Conservation (phyloP, 1,139 yeast species). For the Candida frijolesensis region DNA sequence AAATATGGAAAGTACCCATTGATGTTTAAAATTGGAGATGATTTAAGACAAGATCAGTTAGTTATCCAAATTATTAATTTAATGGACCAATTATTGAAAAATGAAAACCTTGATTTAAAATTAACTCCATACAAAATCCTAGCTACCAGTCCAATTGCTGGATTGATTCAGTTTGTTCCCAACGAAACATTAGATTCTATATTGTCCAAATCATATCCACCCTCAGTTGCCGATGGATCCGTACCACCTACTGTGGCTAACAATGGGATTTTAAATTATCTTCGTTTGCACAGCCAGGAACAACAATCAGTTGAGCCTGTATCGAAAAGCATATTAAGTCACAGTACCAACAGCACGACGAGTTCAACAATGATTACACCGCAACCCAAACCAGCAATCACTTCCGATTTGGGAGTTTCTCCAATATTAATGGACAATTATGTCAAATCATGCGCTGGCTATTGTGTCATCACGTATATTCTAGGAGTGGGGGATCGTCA, state of each 20-base stretch:
- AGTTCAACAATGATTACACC: constrained; percentile 7
- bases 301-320: constrained; percentile 29
- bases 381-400: constrained; percentile 33
- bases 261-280: constrained; percentile 70
- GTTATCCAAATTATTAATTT: constrained; percentile 88
- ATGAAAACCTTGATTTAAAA: constrained; percentile 86
- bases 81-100: constrained; percentile 86
- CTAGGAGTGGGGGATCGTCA: constrained; percentile 98
- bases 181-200: constrained; percentile 89
- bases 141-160: constrained; percentile 90
- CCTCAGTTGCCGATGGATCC: constrained; percentile 8
- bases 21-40: constrained; percentile 96
- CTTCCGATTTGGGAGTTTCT: constrained; percentile 71
- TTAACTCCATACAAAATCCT: constrained; percentile 88
- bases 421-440: constrained; percentile 87
- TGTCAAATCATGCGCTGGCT: constrained; percentile 95
- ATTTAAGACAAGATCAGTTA: constrained; percentile 92
- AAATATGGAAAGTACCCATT: constrained; percentile 67
- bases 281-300: constrained; percentile 64
- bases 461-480: constrained; percentile 92
- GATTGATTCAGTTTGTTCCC: constrained; percentile 90
- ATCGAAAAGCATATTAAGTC: constrained; percentile 30
- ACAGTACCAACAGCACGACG: constrained; percentile 7
- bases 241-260: constrained; percentile 13
- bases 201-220: constrained; percentile 60